Conservation (phyloP, 306 rosid species). For the Quercus aquifolioides region DNA sequence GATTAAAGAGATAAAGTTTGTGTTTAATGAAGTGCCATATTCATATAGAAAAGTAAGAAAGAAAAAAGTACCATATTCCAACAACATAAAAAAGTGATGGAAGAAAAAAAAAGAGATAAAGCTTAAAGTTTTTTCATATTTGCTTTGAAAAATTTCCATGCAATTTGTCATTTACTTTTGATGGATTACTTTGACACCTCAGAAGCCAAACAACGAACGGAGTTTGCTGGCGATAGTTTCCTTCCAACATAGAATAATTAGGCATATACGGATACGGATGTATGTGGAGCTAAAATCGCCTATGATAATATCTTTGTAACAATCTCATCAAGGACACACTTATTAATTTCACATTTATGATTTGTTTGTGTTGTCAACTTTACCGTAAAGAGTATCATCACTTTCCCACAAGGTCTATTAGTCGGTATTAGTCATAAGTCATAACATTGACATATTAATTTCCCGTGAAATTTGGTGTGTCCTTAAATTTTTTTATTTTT, state of each 20-base stretch:
- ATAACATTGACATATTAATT: no score
- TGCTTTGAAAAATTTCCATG: slow-evolving; percentile 24
- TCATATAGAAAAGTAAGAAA: neutral
- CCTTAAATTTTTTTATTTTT: no score
- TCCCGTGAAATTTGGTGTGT: no score
- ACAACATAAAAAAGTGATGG: neutral
- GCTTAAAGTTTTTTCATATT: neutral
- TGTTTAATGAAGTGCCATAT: slow-evolving; percentile 6
- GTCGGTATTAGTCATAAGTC: no score
- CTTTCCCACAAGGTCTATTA: no score
- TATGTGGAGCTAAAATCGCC: no score
- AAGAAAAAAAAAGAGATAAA: slow-evolving; percentile 12
- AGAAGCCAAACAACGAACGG: neutral
- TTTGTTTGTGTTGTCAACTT: no score
- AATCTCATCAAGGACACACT: no score
- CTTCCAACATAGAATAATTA: neutral
- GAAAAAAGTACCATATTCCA: neutral
- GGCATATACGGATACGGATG: neutral
- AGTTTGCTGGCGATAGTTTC: neutral
- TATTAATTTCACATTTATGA: no score
- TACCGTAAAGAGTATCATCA: no score
- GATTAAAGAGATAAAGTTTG: slow-evolving; percentile 7
- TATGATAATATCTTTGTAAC: no score
- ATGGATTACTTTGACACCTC: slow-evolving; percentile 7
- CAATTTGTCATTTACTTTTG: slow-evolving; percentile 23